phyloP scores from a whole-genome alignment of 2,329 filamentous ascomycete species.

The Parastagonospora nodorum region DNA sequence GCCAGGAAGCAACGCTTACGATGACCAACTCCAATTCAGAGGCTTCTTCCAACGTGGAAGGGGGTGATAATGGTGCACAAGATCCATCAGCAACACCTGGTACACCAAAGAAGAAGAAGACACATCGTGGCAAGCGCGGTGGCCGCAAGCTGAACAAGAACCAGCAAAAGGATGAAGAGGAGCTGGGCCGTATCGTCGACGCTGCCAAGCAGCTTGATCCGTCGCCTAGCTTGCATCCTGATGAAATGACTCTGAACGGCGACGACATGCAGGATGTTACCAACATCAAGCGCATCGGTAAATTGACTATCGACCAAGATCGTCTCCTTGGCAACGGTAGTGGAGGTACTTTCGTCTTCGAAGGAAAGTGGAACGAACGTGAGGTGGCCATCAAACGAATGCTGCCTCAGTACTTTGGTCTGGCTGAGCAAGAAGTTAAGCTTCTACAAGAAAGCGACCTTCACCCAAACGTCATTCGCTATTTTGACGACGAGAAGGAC shows the following conservation, averaged over 20 bases:
- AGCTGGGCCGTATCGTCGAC: slow-evolving; percentile 47
- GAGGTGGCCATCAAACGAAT: slow-evolving; percentile 96
- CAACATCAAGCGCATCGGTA: slow-evolving; percentile 63
- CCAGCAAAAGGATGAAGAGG: slow-evolving; percentile 42
- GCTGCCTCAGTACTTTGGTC: slow-evolving; percentile 93
- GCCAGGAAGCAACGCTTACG: slow-evolving; percentile 14
- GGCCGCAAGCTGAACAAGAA: slow-evolving; percentile 53
- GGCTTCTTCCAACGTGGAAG: slow-evolving; percentile 9
- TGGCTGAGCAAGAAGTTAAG: slow-evolving; percentile 91
- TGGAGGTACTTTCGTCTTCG: slow-evolving; percentile 95
- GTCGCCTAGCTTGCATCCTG: slow-evolving; percentile 42
- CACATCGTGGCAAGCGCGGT: slow-evolving; percentile 55
- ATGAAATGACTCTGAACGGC: slow-evolving; percentile 48
- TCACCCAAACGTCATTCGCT: slow-evolving; percentile 95
- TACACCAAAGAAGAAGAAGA: slow-evolving; percentile 55
- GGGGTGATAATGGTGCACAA: slow-evolving; percentile 24
- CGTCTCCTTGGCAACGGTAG: slow-evolving; percentile 75
- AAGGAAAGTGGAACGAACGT: slow-evolving; percentile 90
- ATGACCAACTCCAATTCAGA: slow-evolving; percentile 10
- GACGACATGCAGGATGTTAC: slow-evolving; percentile 54
- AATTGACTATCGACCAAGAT: slow-evolving; percentile 64
- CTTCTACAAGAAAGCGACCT: slow-evolving; percentile 91
- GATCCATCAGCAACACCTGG: slow-evolving; percentile 24
- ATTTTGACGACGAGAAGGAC: slow-evolving; percentile 89
- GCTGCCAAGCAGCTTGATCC: slow-evolving; percentile 46